phyloP scores from a whole-genome alignment of 768 basidiomycete species.

The Pleurotus tuber-regium region DNA sequence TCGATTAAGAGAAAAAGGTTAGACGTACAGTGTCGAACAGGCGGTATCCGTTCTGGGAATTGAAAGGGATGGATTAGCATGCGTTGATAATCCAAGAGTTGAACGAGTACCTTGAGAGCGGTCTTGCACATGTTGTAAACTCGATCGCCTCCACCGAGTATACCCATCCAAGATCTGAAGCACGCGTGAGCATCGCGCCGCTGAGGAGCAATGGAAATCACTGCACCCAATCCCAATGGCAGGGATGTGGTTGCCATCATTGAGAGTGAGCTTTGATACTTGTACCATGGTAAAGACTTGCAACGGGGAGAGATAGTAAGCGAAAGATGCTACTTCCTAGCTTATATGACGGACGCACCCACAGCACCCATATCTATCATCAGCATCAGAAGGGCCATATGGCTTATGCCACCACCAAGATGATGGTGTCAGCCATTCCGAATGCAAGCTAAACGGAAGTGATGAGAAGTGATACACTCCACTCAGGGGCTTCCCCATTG shows the following conservation, averaged over 20 bases:
- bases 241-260: conserved; percentile 28
- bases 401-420: too few species aligned
- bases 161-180: conserved; percentile 38
- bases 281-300: too few species aligned
- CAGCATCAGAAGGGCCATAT: too few species aligned
- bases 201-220: background rate
- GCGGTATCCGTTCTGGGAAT: conserved; percentile 38
- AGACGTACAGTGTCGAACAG: conserved; percentile 39
- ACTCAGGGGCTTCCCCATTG: too few species aligned
- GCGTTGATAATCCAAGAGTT: too few species aligned
- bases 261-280: conserved; percentile 21
- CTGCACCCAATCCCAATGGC: conserved; percentile 30
- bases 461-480: too few species aligned
- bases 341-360: too few species aligned
- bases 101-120: conserved; percentile 37
- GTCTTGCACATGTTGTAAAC: conserved; percentile 33
- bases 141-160: conserved; percentile 32
- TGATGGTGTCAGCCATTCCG: too few species aligned
- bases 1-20: background rate
- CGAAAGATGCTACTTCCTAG: too few species aligned
- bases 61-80: background rate
- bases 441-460: too few species aligned
- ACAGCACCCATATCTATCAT: too few species aligned
- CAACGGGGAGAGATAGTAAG: too few species aligned
- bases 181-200: background rate